Conservation (phyloP, 2,329 filamentous ascomycete species). For the Ampelomyces quisqualis region DNA sequence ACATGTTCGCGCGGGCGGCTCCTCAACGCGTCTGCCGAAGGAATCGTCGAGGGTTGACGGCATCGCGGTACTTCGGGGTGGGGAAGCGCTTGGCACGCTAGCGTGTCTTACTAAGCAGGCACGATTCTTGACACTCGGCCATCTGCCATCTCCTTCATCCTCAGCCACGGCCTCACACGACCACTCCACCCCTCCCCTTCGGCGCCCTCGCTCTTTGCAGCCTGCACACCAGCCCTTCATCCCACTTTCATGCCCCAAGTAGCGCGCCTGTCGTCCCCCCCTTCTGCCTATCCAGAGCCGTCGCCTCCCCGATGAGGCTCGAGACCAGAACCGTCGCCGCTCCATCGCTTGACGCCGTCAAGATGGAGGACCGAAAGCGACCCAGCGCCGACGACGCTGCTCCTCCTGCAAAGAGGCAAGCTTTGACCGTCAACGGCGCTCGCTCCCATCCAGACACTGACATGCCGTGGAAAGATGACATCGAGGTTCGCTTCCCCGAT, state of each 20-base stretch:
- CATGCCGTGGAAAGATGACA: conserved; percentile 69
- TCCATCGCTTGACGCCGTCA: conserved; percentile 77
- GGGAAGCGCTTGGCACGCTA: conserved; percentile 2
- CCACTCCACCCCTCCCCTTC: conserved; percentile 18
- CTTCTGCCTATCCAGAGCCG: conserved; percentile 27
- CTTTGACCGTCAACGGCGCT: conserved; percentile 69
- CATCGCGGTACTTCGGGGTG: conserved; percentile 1
- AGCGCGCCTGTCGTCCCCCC: conserved; percentile 19
- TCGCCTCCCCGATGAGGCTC: conserved; percentile 76
- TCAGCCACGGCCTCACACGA: conserved; percentile 31
- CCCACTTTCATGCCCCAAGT: conserved; percentile 24
- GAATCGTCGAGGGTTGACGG: neutral
- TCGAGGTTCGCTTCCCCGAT: conserved; percentile 64
- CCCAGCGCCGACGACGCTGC: conserved; percentile 83
- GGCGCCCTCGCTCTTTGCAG: conserved; percentile 24
- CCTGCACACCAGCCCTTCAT: conserved; percentile 8
- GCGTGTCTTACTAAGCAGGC: neutral
- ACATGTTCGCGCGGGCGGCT: conserved; percentile 32
- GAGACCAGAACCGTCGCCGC: conserved; percentile 71
- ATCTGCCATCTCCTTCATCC: conserved; percentile 12
- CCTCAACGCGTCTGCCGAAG: neutral
- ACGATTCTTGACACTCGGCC: conserved; percentile 14
- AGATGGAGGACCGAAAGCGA: conserved; percentile 99
- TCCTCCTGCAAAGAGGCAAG: conserved; percentile 88
- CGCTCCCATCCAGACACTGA: conserved; percentile 66